Percentiles rank a stretch among this genome's conserved stretches.
Evolutionary conservation across 495 filamentous ascomycete species (phyloP).

Genomic region (Penicillium coprophilum): DNA sequence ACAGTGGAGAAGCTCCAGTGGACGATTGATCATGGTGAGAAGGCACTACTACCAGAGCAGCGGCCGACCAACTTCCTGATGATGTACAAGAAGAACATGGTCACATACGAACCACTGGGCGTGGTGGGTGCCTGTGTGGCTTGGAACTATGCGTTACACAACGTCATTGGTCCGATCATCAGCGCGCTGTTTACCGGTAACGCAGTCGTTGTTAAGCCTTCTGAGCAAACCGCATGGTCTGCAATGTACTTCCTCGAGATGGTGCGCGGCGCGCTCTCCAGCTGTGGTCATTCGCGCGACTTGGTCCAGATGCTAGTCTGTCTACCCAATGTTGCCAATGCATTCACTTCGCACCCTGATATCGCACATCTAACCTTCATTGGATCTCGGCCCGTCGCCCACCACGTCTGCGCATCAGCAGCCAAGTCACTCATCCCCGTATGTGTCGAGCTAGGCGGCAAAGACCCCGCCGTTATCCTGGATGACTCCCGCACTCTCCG

Average conservation of each 20-base stretch:
- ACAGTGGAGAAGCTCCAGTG: slow-evolving; percentile 92
- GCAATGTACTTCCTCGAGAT: slow-evolving; percentile 77
- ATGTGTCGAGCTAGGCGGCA: slow-evolving; percentile 88
- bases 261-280: slow-evolving; percentile 70
- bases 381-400: slow-evolving; percentile 81
- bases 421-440: slow-evolving; percentile 82
- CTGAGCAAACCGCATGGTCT: slow-evolving; percentile 92
- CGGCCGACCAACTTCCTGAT: slow-evolving; percentile 86
- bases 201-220: slow-evolving; percentile 85
- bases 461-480: slow-evolving; percentile 91
- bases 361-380: slow-evolving; percentile 98
- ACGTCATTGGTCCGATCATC: slow-evolving; percentile 88
- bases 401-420: slow-evolving; percentile 81
- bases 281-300: slow-evolving; percentile 79
- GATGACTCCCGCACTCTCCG: slow-evolving; percentile 61
- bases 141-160: slow-evolving; percentile 98
- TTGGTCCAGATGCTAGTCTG: slow-evolving; percentile 84
- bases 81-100: slow-evolving; percentile 92
- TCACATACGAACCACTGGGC: slow-evolving; percentile 88
- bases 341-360: slow-evolving; percentile 81
- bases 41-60: slow-evolving; percentile 66
- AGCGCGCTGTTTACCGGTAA: slow-evolving; percentile 92
- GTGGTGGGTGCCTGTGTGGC: slow-evolving; percentile 90
- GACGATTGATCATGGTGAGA: slow-evolving; percentile 90
- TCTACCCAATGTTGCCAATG: slow-evolving; percentile 77